phyloP scores from a whole-genome alignment of 176 grass and related monocot genomes.

The Thinopyrum elongatum region DNA sequence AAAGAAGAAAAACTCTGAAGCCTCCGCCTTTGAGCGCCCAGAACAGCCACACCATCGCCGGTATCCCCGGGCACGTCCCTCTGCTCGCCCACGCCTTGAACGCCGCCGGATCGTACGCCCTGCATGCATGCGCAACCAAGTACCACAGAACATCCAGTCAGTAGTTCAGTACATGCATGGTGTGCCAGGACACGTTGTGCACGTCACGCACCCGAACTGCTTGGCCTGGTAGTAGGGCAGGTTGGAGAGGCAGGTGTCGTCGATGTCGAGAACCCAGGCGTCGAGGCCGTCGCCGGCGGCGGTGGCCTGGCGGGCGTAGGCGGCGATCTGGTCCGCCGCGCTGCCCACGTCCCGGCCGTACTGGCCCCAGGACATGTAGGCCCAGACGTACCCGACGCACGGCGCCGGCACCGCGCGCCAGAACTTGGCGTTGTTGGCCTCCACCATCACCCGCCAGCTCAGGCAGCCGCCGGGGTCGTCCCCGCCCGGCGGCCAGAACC shows the following conservation, averaged over 20 bases:
- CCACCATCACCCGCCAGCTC: slow-evolving; percentile 80
- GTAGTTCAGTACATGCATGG: neutral
- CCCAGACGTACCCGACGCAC: slow-evolving; percentile 57
- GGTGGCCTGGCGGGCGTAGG: slow-evolving; percentile 30
- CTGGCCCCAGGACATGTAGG: slow-evolving; percentile 74
- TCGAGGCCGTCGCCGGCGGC: slow-evolving; percentile 45
- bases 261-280: slow-evolving; percentile 81
- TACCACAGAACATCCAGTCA: too few relatives aligned
- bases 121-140: neutral
- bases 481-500: slow-evolving; percentile 32
- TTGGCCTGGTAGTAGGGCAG: slow-evolving; percentile 59
- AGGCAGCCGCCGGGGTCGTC: slow-evolving; percentile 43
- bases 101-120: slow-evolving; percentile 58
- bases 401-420: slow-evolving; percentile 58
- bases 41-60: slow-evolving; percentile 46
- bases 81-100: slow-evolving; percentile 73
- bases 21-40: slow-evolving; percentile 41
- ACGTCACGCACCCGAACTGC: slow-evolving; percentile 58
- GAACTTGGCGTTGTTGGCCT: slow-evolving; percentile 65
- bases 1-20: slow-evolving; percentile 62
- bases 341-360: slow-evolving; percentile 50
- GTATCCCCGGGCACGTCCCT: slow-evolving; percentile 60
- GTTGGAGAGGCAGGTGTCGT: slow-evolving; percentile 91
- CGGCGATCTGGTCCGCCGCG: slow-evolving; percentile 42
- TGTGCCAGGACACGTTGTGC: too few relatives aligned